phyloP scores from a whole-genome alignment of 495 filamentous ascomycete species.

The Tetracladium setigerum region DNA sequence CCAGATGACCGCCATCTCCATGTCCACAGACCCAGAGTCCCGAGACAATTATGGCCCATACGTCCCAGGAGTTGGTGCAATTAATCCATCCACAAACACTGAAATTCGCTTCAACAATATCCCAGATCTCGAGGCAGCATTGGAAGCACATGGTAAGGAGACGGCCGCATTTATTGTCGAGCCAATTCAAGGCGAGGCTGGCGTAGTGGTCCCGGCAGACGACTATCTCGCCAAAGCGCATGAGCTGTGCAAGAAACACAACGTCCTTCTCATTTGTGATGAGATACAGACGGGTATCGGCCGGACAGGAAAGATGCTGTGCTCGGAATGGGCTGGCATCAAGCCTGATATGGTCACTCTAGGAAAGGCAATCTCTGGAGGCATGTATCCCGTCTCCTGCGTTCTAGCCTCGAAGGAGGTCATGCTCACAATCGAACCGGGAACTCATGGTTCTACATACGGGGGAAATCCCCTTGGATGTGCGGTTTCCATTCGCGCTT shows the following conservation, averaged over 20 bases:
- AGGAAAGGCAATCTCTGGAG: slow-evolving; percentile 95
- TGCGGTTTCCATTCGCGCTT: slow-evolving; percentile 90
- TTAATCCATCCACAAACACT: slow-evolving; percentile 68
- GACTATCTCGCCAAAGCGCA: slow-evolving; percentile 79
- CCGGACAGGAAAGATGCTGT: slow-evolving; percentile 86
- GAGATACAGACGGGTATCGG: slow-evolving; percentile 99
- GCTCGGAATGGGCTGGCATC: slow-evolving; percentile 89
- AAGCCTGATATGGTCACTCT: slow-evolving; percentile 92
- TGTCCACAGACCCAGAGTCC: slow-evolving; percentile 92
- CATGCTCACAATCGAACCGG: slow-evolving; percentile 96
- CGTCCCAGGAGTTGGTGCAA: slow-evolving; percentile 76
- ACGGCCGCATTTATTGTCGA: slow-evolving; percentile 94
- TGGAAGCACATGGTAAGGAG: slow-evolving; percentile 73
- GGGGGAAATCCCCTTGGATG: slow-evolving; percentile 97
- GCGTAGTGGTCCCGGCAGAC: slow-evolving; percentile 90
- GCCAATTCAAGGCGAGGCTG: slow-evolving; percentile 96
- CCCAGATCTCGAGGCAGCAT: slow-evolving; percentile 66
- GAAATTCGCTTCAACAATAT: slow-evolving; percentile 81
- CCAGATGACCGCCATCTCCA: slow-evolving; percentile 88
- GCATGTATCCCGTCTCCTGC: slow-evolving; percentile 96
- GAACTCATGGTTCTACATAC: slow-evolving; percentile 95
- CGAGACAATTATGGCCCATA: slow-evolving; percentile 96
- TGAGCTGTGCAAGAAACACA: slow-evolving; percentile 84
- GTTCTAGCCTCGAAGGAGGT: slow-evolving; percentile 85
- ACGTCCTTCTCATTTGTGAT: slow-evolving; percentile 91